Evolutionary conservation across 257 asterid genomes (phyloP).

Genomic region (Capsicum chinense): DNA sequence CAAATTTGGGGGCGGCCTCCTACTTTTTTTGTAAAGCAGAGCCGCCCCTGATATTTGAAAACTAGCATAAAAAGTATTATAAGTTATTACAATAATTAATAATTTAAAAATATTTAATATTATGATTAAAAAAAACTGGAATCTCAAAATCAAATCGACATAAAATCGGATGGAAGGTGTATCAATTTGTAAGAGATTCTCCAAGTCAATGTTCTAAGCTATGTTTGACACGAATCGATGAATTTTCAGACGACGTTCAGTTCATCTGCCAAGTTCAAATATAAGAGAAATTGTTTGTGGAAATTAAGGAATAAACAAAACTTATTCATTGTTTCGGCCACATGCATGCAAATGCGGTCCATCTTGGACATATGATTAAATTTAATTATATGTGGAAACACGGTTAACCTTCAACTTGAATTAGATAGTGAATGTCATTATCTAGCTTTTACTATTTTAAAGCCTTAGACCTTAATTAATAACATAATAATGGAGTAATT

Average conservation of each 20-base stretch:
- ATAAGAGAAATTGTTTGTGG: background rate
- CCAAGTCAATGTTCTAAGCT: background rate
- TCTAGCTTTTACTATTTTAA: background rate
- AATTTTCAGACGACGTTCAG: background rate
- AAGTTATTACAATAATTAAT: too few relatives aligned
- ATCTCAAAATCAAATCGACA: too few relatives aligned
- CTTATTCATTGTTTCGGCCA: background rate
- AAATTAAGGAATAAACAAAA: background rate
- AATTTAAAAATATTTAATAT: too few relatives aligned
- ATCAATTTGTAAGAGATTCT: background rate
- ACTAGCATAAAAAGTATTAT: too few relatives aligned
- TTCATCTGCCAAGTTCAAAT: background rate
- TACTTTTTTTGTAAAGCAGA: too few relatives aligned
- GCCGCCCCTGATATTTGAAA: too few relatives aligned
- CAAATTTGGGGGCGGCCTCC: too few relatives aligned
- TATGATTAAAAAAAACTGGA: too few relatives aligned
- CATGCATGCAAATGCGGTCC: background rate
- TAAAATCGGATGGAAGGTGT: too few relatives aligned
- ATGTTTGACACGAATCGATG: background rate
- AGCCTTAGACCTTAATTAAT: background rate
- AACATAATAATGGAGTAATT: background rate
- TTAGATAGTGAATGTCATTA: background rate
- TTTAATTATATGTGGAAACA: conserved; percentile 6
- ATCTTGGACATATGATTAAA: background rate
- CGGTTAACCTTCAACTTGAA: conserved; percentile 14